phyloP scores from a whole-genome alignment of 495 filamentous ascomycete genomes.

The Xylaria sp. region DNA sequence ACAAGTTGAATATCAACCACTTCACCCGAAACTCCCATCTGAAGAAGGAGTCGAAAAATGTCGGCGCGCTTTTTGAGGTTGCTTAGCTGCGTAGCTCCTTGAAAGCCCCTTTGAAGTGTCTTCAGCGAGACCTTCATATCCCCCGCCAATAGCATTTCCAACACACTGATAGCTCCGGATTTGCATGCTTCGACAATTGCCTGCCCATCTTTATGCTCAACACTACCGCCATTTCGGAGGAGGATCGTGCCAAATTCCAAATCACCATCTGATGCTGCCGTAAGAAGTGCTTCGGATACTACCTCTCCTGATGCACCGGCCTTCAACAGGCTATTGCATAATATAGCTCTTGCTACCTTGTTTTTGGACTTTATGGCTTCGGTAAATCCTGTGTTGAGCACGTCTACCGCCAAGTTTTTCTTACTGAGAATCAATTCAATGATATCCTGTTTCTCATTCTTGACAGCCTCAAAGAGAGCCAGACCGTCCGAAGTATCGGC shows the following conservation, averaged over 20 bases:
- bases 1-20: conserved; percentile 53
- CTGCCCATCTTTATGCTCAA: conserved; percentile 54
- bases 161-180: conserved; percentile 46
- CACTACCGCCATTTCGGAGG: conserved; percentile 48
- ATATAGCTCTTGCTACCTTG: conserved; percentile 39
- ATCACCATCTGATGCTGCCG: conserved; percentile 53
- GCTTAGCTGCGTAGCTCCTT: conserved; percentile 50
- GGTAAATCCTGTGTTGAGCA: conserved; percentile 42
- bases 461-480: conserved; percentile 48
- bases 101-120: conserved; percentile 50
- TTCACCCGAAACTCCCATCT: conserved; percentile 49
- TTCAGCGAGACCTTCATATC: conserved; percentile 39
- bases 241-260: conserved; percentile 50
- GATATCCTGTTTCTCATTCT: conserved; percentile 42
- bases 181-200: conserved; percentile 54
- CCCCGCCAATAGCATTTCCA: conserved; percentile 49
- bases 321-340: conserved; percentile 46
- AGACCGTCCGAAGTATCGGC: conserved; percentile 52
- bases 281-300: conserved; percentile 50
- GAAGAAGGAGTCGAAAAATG: conserved; percentile 51
- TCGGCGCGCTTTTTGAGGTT: conserved; percentile 48
- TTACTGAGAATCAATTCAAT: conserved; percentile 49
- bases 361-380: conserved; percentile 43
- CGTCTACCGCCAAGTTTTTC: conserved; percentile 34
- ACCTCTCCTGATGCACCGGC: conserved; percentile 44